Evolutionary conservation across 202 grass and related monocot genomes (phyloP), one percentile per base, ranked within the genome.

Genomic region (Brachypodium distachyon): DNA sequence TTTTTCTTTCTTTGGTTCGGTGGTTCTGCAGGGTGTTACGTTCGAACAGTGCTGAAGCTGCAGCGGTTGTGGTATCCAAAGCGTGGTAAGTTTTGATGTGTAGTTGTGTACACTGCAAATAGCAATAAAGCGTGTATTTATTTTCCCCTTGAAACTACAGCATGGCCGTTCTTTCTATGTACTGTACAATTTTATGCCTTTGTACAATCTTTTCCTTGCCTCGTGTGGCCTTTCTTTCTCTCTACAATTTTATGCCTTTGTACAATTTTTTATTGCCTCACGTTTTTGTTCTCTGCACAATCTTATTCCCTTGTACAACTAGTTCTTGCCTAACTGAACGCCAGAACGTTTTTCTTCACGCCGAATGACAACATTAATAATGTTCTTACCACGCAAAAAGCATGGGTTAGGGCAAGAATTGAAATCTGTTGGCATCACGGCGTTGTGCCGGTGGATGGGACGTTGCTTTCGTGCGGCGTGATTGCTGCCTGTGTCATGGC

Each of bases 111-210:
- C 87, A 81, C 51, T 46, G 26, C 19, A 67, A 82, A 87, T 81
- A 77, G 67, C 21, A 81, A 89, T 77, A 85, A 73, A 89, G 49
- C 49, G 7, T 77, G 77, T 81, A 44, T 66, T 71, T n/a, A n/a
- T n/a, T 37, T 5, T 23, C 44, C 11, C 2, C 55, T 58, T 7
- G 1, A 56, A 42, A 66, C n/a, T 0, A 34, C 12, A 18, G 9
- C 27, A 14, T 29, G 3, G 48, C 13, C 0, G 11, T 4, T 39
- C 4, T 21, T 33, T 56, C 2, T 49, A 12, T 61, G 4, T 28
- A 21, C n/a, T n/a, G n/a, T n/a, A n/a, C n/a, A 0, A 0, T 1
- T 33, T 9, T 9, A 4, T 60, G 14, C n/a, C 5, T 37, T 0
- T 23, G 55, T 26, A 31, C 16, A 51, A 8, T 39, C 31, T 47